phyloP scores from a whole-genome alignment of 257 asterid genomes.

The Thymus quinquecostatus region DNA sequence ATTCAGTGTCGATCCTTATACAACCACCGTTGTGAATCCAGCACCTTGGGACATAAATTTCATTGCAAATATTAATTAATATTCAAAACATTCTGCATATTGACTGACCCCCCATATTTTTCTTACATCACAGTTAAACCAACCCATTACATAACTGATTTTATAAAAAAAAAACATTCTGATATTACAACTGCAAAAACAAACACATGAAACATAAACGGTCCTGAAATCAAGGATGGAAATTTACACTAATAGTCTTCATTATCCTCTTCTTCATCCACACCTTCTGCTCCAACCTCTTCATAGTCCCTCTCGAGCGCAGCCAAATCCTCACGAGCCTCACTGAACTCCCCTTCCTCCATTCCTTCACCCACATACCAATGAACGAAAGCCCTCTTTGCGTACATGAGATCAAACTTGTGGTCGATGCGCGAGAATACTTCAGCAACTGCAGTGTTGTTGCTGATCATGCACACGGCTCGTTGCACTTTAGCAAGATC shows the following conservation, averaged over 20 bases:
- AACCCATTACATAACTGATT: neutral
- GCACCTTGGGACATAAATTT: neutral
- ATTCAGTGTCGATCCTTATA: neutral
- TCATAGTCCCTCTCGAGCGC: constrained; percentile 87
- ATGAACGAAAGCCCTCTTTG: constrained; percentile 92
- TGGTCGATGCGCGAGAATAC: constrained; percentile 90
- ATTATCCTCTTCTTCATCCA: constrained; percentile 73
- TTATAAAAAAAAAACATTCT: neutral
- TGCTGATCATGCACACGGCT: constrained; percentile 95
- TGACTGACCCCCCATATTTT: neutral
- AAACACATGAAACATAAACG: neutral
- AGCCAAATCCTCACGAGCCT: constrained; percentile 92
- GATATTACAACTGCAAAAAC: neutral
- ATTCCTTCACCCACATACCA: constrained; percentile 97
- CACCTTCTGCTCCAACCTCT: constrained; percentile 92
- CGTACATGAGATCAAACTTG: constrained; percentile 88
- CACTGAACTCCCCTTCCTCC: constrained; percentile 96
- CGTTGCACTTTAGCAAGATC: constrained; percentile 93
- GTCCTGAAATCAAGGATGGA: constrained; percentile 19
- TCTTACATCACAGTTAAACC: neutral
- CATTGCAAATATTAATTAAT: neutral
- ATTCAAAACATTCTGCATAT: neutral
- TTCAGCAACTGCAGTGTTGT: constrained; percentile 94
- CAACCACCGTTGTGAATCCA: neutral
- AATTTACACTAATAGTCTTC: constrained; percentile 53